Conservation (phyloP, 352 stramenopile genomes). For the Globisporangium iwayamae region DNA sequence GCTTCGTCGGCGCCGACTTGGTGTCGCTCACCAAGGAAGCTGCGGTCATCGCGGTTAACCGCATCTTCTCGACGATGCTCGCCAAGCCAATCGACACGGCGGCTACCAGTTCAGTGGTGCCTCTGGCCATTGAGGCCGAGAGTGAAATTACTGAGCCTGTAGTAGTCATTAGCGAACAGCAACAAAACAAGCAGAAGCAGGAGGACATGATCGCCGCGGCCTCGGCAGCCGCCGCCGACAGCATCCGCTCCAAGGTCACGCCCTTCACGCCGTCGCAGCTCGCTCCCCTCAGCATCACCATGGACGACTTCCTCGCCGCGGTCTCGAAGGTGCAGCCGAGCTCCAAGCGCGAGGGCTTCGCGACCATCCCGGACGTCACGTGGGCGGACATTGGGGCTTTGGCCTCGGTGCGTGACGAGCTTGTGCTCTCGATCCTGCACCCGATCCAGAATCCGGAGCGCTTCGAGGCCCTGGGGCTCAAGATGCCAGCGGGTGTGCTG, state of each 20-base stretch:
- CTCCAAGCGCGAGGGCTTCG: slow-evolving; percentile 98
- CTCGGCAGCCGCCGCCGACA: slow-evolving; percentile 40
- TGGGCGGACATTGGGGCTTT: slow-evolving; percentile 98
- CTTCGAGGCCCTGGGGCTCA: slow-evolving; percentile 95
- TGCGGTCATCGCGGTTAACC: slow-evolving; percentile 96
- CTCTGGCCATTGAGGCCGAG: not conserved
- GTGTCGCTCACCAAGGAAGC: slow-evolving; percentile 98
- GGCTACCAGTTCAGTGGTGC: not conserved
- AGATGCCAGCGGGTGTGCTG: slow-evolving; percentile 95
- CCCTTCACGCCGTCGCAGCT: slow-evolving; percentile 91
- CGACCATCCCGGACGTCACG: slow-evolving; percentile 96
- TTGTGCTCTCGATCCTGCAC: slow-evolving; percentile 96
- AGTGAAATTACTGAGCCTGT: not conserved
- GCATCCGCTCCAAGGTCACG: slow-evolving; percentile 57
- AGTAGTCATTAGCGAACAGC: slow-evolving; percentile 2
- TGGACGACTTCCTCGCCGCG: slow-evolving; percentile 95
- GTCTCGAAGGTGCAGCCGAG: slow-evolving; percentile 97
- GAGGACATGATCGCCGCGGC: slow-evolving; percentile 9
- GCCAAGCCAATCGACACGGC: slow-evolving; percentile 6
- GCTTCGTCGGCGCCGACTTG: slow-evolving; percentile 98
- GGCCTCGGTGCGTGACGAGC: slow-evolving; percentile 91
- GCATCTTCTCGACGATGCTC: slow-evolving; percentile 93
- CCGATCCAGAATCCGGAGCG: slow-evolving; percentile 95
- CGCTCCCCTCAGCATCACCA: slow-evolving; percentile 91
- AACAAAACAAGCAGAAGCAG: slow-evolving; percentile 14